A percentile compares a stretch with the other conserved stretches of the same genome.
phyloP scores from a whole-genome alignment of 108 stramenopile species.

The Cyclotella cryptica region DNA sequence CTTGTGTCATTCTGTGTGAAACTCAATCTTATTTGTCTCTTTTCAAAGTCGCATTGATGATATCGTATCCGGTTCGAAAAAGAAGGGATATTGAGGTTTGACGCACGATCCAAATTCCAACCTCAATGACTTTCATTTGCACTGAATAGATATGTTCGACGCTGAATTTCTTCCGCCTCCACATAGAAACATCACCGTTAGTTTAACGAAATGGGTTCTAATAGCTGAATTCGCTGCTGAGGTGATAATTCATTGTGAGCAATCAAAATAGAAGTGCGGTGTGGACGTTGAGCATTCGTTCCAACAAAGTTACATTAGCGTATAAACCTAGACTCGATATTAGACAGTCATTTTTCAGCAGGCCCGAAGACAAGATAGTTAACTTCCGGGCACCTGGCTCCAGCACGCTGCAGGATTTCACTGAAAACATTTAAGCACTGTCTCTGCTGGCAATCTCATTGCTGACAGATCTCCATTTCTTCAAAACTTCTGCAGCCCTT shows the following conservation, averaged over 20 bases:
- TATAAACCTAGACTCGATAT: too few species aligned
- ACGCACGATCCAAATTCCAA: background rate
- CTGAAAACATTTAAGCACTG: background rate
- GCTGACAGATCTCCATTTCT: constrained; percentile 79
- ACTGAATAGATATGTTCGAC: background rate
- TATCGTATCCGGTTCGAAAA: constrained; percentile 97
- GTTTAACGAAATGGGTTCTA: too few species aligned
- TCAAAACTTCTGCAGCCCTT: constrained; percentile 73
- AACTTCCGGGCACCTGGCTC: background rate
- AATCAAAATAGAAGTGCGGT: background rate
- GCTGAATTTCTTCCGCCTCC: constrained; percentile 3
- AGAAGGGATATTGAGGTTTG: constrained; percentile 38
- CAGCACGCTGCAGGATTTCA: background rate
- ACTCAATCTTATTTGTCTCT: constrained; percentile 6
- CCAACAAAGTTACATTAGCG: too few species aligned
- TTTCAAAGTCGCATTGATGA: constrained; percentile 94
- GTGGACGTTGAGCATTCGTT: too few species aligned
- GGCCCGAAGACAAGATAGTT: too few species aligned
- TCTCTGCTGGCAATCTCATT: constrained; percentile 69
- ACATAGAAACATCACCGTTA: too few species aligned
- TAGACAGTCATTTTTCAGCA: too few species aligned
- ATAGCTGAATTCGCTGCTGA: background rate
- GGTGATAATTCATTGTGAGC: background rate
- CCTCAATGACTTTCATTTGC: background rate
- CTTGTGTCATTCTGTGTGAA: background rate